phyloP scores from a whole-genome alignment of 257 asterid species.

The Solanum habrochaites region DNA sequence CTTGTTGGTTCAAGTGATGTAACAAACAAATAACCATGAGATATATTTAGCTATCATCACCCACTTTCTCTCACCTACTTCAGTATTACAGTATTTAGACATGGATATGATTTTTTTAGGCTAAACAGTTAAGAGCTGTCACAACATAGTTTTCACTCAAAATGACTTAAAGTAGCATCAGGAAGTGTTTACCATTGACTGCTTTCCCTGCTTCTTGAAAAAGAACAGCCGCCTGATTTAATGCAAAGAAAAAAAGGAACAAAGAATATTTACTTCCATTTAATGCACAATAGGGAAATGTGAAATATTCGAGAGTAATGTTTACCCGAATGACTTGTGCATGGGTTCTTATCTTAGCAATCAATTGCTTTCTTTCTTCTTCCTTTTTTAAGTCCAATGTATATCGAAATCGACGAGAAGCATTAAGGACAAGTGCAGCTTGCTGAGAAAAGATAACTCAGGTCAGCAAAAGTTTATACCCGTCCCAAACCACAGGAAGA shows the following conservation, averaged over 20 bases:
- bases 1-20: background rate
- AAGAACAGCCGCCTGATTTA: slow-evolving; percentile 76
- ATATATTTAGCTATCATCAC: background rate
- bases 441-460: slow-evolving; percentile 41
- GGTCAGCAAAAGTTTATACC: background rate
- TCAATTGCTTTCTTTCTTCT: slow-evolving; percentile 69
- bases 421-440: slow-evolving; percentile 95
- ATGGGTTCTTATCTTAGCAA: slow-evolving; percentile 73
- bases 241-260: background rate
- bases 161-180: background rate
- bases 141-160: background rate
- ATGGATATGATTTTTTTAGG: background rate
- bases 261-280: background rate
- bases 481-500: background rate
- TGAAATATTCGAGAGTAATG: background rate
- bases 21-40: background rate
- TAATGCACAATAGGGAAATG: background rate
- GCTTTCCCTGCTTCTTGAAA: slow-evolving; percentile 66
- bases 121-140: background rate
- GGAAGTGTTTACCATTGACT: slow-evolving; percentile 27
- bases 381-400: slow-evolving; percentile 87
- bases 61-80: background rate
- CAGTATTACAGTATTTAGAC: background rate
- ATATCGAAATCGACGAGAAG: slow-evolving; percentile 89
- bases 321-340: slow-evolving; percentile 92